Evolutionary conservation across 75 land plant species (phyloP).

Genomic region (Cunninghamia lanceolata): DNA sequence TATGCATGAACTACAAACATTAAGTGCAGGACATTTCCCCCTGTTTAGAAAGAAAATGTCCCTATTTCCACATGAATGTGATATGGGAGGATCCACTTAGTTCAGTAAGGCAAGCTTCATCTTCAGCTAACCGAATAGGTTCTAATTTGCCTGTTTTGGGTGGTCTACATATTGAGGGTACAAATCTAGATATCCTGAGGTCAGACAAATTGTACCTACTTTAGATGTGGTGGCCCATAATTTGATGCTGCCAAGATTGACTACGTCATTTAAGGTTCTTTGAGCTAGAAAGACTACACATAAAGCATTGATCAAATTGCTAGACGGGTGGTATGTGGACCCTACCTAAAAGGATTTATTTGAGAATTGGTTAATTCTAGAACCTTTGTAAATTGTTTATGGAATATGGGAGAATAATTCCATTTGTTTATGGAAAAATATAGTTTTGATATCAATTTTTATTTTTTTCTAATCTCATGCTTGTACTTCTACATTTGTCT

Average conservation of each 20-base stretch:
- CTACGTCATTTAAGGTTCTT: not conserved
- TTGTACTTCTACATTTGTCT: too few species aligned
- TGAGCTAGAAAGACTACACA: not conserved
- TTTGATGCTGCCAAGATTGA: not conserved
- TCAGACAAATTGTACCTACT: not conserved
- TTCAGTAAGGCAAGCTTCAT: not conserved
- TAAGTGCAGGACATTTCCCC: not conserved
- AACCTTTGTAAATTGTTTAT: not conserved
- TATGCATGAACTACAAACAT: not conserved
- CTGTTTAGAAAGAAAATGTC: not conserved
- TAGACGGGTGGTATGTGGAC: not conserved
- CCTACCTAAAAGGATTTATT: not conserved
- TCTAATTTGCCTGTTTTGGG: not conserved
- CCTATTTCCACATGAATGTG: not conserved
- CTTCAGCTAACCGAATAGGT: not conserved
- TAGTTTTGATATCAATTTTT: too few species aligned
- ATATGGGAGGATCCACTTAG: not conserved
- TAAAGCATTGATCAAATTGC: too few species aligned
- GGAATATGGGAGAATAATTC: too few species aligned
- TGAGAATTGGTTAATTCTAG: not conserved
- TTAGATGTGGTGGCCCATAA: not conserved
- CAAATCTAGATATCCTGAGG: not conserved
- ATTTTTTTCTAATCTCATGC: too few species aligned
- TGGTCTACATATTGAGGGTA: not conserved
- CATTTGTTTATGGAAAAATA: too few species aligned